These are phyloP conservation scores for Plenodomus tracheiphilus DNA, from an alignment of 2,329 filamentous ascomycete genomes.

Conservation along the genomic window DNA sequence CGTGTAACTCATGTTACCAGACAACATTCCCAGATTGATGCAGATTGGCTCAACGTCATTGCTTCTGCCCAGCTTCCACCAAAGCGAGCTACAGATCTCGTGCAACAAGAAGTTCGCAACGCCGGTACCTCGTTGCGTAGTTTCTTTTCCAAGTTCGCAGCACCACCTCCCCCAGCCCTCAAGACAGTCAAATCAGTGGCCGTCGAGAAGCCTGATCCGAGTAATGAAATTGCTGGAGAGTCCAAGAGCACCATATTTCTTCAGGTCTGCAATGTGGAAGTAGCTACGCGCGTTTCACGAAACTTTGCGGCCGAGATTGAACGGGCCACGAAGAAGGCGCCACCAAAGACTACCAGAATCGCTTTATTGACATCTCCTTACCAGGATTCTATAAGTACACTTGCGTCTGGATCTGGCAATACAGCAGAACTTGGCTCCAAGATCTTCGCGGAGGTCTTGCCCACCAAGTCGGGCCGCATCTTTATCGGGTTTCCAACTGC, in stretches of 20 bases:
- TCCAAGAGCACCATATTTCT: conserved; percentile 84
- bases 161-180: conserved; percentile 19
- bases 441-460: conserved; percentile 87
- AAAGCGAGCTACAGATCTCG: conserved; percentile 37
- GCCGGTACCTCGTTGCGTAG: conserved; percentile 43
- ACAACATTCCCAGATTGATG: conserved; percentile 90
- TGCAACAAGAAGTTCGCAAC: conserved; percentile 42
- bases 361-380: conserved; percentile 90
- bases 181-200: conserved; percentile 23
- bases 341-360: conserved; percentile 82
- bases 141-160: conserved; percentile 46
- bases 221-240: conserved; percentile 70
- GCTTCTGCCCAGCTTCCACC: conserved; percentile 72
- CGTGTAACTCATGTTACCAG: conserved; percentile 78
- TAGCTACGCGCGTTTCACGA: conserved; percentile 73
- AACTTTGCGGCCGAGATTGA: conserved; percentile 84
- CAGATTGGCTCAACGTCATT: conserved; percentile 82
- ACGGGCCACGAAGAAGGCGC: conserved; percentile 94
- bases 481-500: conserved; percentile 98
- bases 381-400: conserved; percentile 73
- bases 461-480: conserved; percentile 84
- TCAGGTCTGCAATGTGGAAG: conserved; percentile 79
- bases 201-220: conserved; percentile 16
- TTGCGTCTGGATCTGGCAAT: conserved; percentile 55
- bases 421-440: conserved; percentile 65